Conservation (phyloP, 306 rosid species). For the Cucurbita pepo region DNA sequence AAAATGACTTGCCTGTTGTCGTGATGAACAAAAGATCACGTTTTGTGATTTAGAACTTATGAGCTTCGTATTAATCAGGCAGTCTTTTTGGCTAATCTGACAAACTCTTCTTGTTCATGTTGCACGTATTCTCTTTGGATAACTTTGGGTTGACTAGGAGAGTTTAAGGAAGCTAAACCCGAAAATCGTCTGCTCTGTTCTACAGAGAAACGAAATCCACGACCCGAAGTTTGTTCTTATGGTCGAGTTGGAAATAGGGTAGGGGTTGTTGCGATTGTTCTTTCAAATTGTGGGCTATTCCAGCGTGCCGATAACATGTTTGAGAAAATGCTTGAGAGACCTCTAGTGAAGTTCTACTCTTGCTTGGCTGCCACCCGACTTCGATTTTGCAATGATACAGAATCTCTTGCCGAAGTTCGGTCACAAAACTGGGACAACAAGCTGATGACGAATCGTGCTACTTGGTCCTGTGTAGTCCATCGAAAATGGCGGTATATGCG, state of each 20-base stretch:
- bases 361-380: not conserved
- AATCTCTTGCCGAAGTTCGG: not conserved
- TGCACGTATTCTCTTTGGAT: not conserved
- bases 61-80: not conserved
- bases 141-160: not conserved
- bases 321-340: conserved; percentile 19
- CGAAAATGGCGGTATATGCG: not conserved
- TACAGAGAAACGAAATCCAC: conserved; percentile 10
- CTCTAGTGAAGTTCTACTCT: not conserved
- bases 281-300: conserved; percentile 23
- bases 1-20: not conserved
- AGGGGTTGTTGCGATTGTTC: conserved; percentile 22
- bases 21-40: not conserved
- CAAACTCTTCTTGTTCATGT: not conserved
- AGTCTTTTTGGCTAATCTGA: not conserved
- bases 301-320: conserved; percentile 17
- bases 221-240: conserved; percentile 30
- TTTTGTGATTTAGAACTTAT: not conserved
- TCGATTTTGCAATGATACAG: not conserved
- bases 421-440: not conserved
- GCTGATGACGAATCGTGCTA: not conserved
- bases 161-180: conserved; percentile 21
- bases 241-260: conserved; percentile 31
- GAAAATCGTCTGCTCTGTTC: conserved; percentile 23
- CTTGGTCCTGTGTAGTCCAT: not conserved